Evolutionary conservation across 257 asterid genomes (phyloP), one percentile per base, ranked within the genome.

Genomic region (Striga asiatica): DNA sequence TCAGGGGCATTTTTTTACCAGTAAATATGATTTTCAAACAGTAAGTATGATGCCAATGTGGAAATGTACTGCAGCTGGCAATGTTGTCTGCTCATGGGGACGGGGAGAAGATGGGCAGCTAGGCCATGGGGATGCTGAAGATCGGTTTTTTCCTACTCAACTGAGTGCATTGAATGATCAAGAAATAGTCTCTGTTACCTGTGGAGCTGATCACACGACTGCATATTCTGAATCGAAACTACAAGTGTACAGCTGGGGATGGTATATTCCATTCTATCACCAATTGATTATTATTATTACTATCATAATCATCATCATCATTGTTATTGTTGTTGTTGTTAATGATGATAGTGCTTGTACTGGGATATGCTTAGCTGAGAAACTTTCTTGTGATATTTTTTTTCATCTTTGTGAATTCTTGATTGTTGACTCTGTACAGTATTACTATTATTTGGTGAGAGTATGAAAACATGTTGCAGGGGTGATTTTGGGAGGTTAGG

Each of bases 101-200:
- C 79, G 98, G 78, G 98, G 97, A 67, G 98, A 92, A 81, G 98
- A 92, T 58, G 98, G 98, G 13, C 98, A 92, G 63, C 78, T 92
- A 28, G 98, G 98, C 22, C 98, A 76, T 54, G 98, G 98, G 25
- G 98, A 88, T 65, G 89, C 97, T 3, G 94, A 84, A 32, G 97
- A 92, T 76, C 88, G 94, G 4, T 76, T 78, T 69, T 80, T 73
- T 16, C 97, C 98, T 8, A 82, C 95, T 65, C 92, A 84, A 47
- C 31, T 82, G 78, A 84, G 94, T 74, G 89, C 89, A 59, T 57
- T 92, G 76, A 92, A 81, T 73, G 95, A 78, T 42, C 79, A 75
- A 51, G 84, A 84, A 34, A 79, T 92, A 52, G 77, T 76, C 21
- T 82, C 94, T 49, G 80, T 92, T 55, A 82, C 84, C 57, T 75